Evolutionary conservation across 148 eudicot species (phyloP).

Genomic region (Diospyros kaki): DNA sequence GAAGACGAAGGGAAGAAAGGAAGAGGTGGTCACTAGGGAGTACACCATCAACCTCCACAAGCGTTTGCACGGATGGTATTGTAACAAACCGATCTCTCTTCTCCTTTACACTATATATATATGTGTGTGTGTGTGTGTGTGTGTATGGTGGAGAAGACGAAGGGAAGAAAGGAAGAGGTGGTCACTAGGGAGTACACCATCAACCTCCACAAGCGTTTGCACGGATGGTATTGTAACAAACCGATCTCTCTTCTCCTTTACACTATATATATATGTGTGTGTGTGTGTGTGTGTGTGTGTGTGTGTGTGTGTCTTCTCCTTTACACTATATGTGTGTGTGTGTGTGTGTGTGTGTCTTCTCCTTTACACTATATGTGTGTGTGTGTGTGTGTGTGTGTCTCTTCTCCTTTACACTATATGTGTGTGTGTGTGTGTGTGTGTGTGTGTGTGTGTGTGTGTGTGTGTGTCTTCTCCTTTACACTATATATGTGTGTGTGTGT

Average conservation of each 20-base stretch:
- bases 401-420: too few species aligned
- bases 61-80: constrained; percentile 61
- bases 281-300: constrained; percentile 23
- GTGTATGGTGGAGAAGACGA: constrained; percentile 48
- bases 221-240: constrained; percentile 40
- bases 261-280: too few species aligned
- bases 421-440: too few species aligned
- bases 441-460: too few species aligned
- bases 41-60: constrained; percentile 71
- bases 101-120: background rate
- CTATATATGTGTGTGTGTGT: too few species aligned
- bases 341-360: too few species aligned
- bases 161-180: constrained; percentile 61
- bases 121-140: background rate
- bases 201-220: constrained; percentile 66
- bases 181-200: constrained; percentile 70
- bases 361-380: too few species aligned
- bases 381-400: too few species aligned
- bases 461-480: too few species aligned
- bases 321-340: too few species aligned
- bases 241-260: too few species aligned
- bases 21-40: constrained; percentile 68
- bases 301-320: too few species aligned
- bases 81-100: background rate
- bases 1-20: constrained; percentile 48